A percentile compares a stretch with the other conserved stretches of the same genome.
These are phyloP conservation scores for Goffeauzyma gilvescens DNA, from an alignment of 768 basidiomycete species.

Conservation along the genomic window DNA sequence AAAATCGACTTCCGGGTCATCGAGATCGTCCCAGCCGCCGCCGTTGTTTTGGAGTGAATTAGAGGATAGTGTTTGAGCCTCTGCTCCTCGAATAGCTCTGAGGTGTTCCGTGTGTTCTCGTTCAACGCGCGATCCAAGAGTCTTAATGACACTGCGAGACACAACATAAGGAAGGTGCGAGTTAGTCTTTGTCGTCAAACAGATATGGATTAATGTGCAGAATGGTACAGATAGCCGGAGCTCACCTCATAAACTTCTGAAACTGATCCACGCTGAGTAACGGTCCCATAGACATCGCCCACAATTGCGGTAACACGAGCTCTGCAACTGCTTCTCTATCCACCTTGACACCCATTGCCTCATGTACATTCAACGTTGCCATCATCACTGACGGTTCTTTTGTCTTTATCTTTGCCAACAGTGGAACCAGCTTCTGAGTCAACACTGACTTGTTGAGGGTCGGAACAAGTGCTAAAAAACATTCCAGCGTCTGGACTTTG, in stretches of 20 bases:
- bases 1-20: constrained; percentile 54
- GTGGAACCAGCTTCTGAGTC: constrained; percentile 85
- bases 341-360: constrained; percentile 87
- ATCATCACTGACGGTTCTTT: constrained; percentile 93
- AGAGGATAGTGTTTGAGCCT: constrained; percentile 44
- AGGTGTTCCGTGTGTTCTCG: constrained; percentile 81
- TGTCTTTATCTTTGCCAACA: constrained; percentile 83
- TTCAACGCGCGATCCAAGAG: constrained; percentile 59
- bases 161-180: too few relatives aligned
- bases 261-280: constrained; percentile 48
- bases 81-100: constrained; percentile 74
- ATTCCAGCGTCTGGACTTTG: constrained; percentile 45
- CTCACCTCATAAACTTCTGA: constrained; percentile 60
- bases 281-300: constrained; percentile 95
- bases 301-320: constrained; percentile 63
- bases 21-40: constrained; percentile 32
- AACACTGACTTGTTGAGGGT: constrained; percentile 40
- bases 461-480: constrained; percentile 30
- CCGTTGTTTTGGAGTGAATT: not conserved
- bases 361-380: constrained; percentile 74
- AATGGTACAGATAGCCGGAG: constrained; percentile 29
- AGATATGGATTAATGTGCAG: too few relatives aligned
- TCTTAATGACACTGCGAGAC: constrained; percentile 31
- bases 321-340: constrained; percentile 73
- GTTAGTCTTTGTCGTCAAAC: too few relatives aligned